phyloP scores from a whole-genome alignment of 2,329 filamentous ascomycete species.

The Botrytis medusae region DNA sequence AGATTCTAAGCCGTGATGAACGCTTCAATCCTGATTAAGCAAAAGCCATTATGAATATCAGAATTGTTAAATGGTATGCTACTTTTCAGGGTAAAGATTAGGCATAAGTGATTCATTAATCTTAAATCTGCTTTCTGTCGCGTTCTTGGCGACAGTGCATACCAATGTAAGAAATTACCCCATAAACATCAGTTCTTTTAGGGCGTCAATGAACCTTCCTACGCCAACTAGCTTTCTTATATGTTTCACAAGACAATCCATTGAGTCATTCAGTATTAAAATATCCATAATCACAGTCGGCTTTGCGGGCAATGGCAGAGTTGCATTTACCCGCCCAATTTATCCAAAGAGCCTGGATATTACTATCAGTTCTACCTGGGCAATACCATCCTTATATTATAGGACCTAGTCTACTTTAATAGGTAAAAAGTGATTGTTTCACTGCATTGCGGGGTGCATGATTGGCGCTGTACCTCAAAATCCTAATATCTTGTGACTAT shows the following conservation, averaged over 20 bases:
- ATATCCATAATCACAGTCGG: neutral
- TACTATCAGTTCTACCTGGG: neutral
- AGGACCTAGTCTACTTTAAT: neutral
- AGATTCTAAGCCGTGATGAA: neutral
- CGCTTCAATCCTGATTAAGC: neutral
- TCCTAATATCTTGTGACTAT: conserved; percentile 5
- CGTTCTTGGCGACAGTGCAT: neutral
- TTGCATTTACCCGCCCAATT: conserved; percentile 7
- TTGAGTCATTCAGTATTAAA: neutral
- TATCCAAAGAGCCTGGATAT: conserved; percentile 10
- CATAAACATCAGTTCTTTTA: neutral
- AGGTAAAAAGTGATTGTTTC: neutral
- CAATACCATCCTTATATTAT: conserved; percentile 1
- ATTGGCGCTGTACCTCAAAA: neutral
- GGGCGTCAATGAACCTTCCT: neutral
- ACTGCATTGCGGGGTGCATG: neutral
- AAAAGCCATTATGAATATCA: neutral
- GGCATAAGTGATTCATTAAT: neutral
- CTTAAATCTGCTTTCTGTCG: neutral
- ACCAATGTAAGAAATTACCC: neutral
- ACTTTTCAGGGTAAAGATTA: no score
- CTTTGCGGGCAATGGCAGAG: neutral
- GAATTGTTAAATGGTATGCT: neutral
- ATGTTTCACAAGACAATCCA: neutral
- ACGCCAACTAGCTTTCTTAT: neutral